Percentiles rank a stretch among this genome's conserved stretches.
Evolutionary conservation across 768 basidiomycete species (phyloP).

Genomic region (Mycena floridula): DNA sequence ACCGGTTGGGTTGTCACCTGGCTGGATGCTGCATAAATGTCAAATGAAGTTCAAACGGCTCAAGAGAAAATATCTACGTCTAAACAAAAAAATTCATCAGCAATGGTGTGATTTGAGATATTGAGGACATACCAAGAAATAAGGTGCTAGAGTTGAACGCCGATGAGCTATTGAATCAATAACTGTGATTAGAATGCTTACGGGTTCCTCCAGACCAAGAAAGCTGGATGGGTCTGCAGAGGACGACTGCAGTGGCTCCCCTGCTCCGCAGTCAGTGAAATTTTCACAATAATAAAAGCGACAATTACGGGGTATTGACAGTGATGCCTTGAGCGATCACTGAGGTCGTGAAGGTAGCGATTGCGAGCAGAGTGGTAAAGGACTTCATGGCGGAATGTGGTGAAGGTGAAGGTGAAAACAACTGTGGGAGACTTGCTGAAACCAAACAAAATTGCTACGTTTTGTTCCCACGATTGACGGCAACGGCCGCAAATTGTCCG

Average conservation of each 20-base stretch:
- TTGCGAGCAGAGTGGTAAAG: conserved; percentile 30
- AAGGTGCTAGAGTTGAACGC: conserved; percentile 41
- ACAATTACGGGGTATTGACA: conserved; percentile 79
- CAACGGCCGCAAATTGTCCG: too few species aligned
- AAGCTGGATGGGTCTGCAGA: conserved; percentile 54
- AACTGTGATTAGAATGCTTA: conserved; percentile 24
- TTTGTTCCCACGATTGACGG: too few species aligned
- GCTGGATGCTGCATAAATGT: conserved; percentile 40
- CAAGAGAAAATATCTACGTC: conserved; percentile 24
- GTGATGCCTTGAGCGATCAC: conserved; percentile 19
- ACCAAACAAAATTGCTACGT: too few species aligned
- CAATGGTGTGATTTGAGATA: background rate
- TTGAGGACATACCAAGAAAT: conserved; percentile 47
- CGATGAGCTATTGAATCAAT: too few species aligned
- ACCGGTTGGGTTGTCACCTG: conserved; percentile 39
- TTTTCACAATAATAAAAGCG: background rate
- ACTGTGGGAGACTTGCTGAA: too few species aligned
- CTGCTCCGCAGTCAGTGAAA: background rate
- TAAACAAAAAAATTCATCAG: conserved; percentile 14
- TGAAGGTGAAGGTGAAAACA: too few species aligned
- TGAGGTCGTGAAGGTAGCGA: conserved; percentile 29
- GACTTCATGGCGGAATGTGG: conserved; percentile 51
- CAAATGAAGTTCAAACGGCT: background rate
- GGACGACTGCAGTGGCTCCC: conserved; percentile 16
- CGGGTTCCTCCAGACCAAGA: conserved; percentile 51